Evolutionary conservation across 306 rosid species (phyloP).

Genomic region (Benincasa hispida): DNA sequence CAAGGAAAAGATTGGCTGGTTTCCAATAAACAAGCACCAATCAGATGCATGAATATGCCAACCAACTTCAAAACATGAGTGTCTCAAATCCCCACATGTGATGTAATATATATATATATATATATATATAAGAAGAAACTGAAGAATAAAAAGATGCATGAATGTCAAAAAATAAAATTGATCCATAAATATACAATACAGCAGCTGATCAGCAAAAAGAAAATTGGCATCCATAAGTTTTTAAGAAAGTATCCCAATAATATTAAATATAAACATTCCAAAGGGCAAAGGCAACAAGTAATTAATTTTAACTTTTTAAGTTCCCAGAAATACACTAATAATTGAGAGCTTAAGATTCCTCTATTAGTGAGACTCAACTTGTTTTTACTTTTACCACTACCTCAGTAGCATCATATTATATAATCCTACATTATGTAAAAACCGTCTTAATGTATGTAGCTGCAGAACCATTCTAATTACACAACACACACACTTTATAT

Average conservation of each 20-base stretch:
- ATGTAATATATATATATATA: background rate
- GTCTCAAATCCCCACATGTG: background rate
- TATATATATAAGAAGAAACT: background rate
- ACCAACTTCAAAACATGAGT: background rate
- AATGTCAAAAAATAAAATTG: background rate
- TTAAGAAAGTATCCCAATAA: background rate
- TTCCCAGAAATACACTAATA: conserved; percentile 5
- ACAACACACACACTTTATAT: background rate
- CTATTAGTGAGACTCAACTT: background rate
- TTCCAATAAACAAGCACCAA: background rate
- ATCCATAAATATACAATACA: background rate
- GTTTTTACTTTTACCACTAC: background rate
- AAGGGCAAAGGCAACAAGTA: background rate
- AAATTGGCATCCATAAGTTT: background rate
- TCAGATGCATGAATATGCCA: background rate
- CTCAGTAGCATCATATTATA: background rate
- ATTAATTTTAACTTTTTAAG: background rate
- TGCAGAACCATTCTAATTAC: background rate
- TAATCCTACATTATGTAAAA: conserved; percentile 6
- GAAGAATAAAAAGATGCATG: background rate
- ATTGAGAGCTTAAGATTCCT: conserved; percentile 1
- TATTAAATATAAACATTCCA: background rate
- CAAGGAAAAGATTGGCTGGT: background rate
- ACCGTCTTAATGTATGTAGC: background rate
- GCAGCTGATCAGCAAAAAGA: background rate